Evolutionary conservation across 768 basidiomycete species (phyloP), one percentile per base, ranked within the genome.

Genomic region (Lactarius vividus): DNA sequence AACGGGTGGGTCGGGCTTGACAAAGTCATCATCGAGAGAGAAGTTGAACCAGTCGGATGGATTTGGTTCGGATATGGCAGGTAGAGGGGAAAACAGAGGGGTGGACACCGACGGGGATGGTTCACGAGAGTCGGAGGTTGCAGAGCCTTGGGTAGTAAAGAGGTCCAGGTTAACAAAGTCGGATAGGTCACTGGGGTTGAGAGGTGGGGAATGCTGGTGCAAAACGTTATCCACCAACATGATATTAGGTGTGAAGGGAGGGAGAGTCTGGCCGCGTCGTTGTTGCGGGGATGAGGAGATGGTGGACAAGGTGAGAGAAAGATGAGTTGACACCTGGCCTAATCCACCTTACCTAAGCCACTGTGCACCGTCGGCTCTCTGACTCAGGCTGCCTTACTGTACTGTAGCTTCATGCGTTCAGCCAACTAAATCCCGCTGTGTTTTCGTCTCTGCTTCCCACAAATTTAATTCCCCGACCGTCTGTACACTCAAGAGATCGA

Each of bases 1-100:
- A 62, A 70, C 59, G 58, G 71, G 69, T 29, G 71, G 69, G 61
- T 74, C 74, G 67, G 73, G 61, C 67, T 77, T 77, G 39, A 46
- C 33, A 60, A 72, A 68, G 49, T 76, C 75, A 29, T 76, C 74
- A 37, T 76, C 74, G 55, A 73, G 69, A 59, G 71, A 67, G 60
- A 76, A 72, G 66, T 74, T 71, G 64, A 74, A 74, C 66, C 66
- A 67, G 33, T 67, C 62, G 29, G 66, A 67, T 15, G 66, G 57
- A 40, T 59, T 67, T 26, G 39, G 42, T 16, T 67, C 66, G 20
- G 66, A 67, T 54, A 67, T 59, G 26, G 39, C 16, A 46, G 69
- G 69, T 4, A 70, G 55, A 33, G 69, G 57, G 44, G 69, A 70
- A 40, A 70, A 70, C 35, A 69, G 60, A 6, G 68, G 63, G 6